Base-by-base conservation (phyloP, 345 rosid species). In the Ceriops zippeliana region DNA sequence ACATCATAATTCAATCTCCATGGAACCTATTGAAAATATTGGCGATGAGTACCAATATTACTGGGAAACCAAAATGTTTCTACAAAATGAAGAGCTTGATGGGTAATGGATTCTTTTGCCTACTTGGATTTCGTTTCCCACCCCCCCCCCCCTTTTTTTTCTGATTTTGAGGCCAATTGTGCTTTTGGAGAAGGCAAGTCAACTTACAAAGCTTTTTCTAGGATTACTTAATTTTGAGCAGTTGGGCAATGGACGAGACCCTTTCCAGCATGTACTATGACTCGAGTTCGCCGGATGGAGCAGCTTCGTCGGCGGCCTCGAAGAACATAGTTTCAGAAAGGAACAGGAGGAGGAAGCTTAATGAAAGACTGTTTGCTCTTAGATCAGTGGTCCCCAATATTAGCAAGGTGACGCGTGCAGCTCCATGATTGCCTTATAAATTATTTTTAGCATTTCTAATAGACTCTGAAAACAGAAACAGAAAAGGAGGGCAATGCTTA, bases 281-380 rank as follows among this genome's bases (percentile, higher is more conserved):
- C 75, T 91, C 97, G 31, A 95, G 99, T 65, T 95, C 97, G 32
- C 97, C 99, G 22, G 99, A 95, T 26, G 96, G 96, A 24, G 88
- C 83, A 0, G 91, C 89, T 11, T 83, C 97, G 1, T 76, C 88
- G n/a, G 82, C 84, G 20, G 96, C 96, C 8, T 86, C 96, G 2
- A 95, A 90, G 81, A 95, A 91, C 78, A 95, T 88, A 37, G 86
- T 90, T 19, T 91, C 96, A 2, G 99, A 95, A 82, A 79, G 97
- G 74, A 95, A 91, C 52, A 66, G 99, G 66, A 82, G 99, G 76
- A 93, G 85, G 79, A 95, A 85, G 80, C 96, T 95, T 28, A 95
- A 91, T 52, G 96, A 95, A 60, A 81, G 96, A 51, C 89, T 95
- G 24, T 90, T 87, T 11, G 96, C 96, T 37, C 97, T 95, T 19